Evolutionary conservation across 2,329 filamentous ascomycete genomes (phyloP), one percentile per base, ranked within the genome.

Genomic region (Pseudogymnoascus sp.): DNA sequence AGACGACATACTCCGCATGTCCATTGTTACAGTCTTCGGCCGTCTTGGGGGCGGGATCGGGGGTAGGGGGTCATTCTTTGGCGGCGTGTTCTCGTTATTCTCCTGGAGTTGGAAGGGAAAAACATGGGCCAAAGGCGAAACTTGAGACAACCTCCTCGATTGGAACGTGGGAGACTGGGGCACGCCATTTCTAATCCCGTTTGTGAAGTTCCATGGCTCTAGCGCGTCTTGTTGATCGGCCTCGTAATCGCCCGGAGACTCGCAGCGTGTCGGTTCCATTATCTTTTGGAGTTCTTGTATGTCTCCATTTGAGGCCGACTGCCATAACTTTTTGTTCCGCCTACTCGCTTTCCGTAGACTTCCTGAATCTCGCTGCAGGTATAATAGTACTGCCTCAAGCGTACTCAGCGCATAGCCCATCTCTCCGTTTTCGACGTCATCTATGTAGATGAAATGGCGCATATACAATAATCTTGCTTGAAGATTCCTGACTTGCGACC

Each of bases 391-490:
- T 6, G 92, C 95, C 75, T 99, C 95, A 65, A 97, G 91, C 0
- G 95, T 99, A 75, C 93, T 97, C 60, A 99, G 76, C 0, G 93
- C 93, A 75, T 99, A 99, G 7, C 95, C 95, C 80, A 96, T 88
- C 76, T 99, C 95, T 59, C 95, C 95, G 65, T 87, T 96, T 68
- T 99, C 95, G 7, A 99, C 92, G 76, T 99, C 95, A 70, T 97
- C 95, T 60, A 96, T 93, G 75, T 96, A 99, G 68, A 97, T 95
- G 72, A 97, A 99, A 71, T 96, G 91, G 46, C 93, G 89, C 82
- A 97, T 96, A 73, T 97, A 99, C n/a, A 89, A 82, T 56, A 99
- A 78, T 19, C 93, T 85, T 2, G 95, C 92, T 70, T 96, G 91
- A 7, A 99, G 80, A 75, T 97, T 88, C 64, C 90, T 87, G 26